phyloP scores from a whole-genome alignment of 495 filamentous ascomycete species.

The Penicillium chermesinum region DNA sequence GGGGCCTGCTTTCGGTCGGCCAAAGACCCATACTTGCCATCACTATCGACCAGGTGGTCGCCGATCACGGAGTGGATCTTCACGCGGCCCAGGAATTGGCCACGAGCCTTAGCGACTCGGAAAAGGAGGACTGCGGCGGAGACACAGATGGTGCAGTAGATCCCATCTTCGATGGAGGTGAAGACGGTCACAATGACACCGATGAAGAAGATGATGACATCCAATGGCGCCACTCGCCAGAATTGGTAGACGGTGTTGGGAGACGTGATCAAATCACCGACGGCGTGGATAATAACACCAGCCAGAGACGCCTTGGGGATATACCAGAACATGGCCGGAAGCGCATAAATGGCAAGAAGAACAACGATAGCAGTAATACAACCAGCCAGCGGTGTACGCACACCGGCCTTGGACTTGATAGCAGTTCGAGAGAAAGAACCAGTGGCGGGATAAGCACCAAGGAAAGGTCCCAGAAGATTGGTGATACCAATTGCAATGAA shows the following conservation, averaged over 20 bases:
- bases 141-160: slow-evolving; percentile 77
- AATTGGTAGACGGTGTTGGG: slow-evolving; percentile 95
- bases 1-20: slow-evolving; percentile 29
- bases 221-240: slow-evolving; percentile 86
- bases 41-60: slow-evolving; percentile 65
- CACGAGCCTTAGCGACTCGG: slow-evolving; percentile 77
- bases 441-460: slow-evolving; percentile 90
- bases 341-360: slow-evolving; percentile 88
- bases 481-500: slow-evolving; percentile 91
- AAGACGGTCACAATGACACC: slow-evolving; percentile 92
- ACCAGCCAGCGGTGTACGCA: slow-evolving; percentile 88
- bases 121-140: slow-evolving; percentile 79
- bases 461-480: slow-evolving; percentile 88
- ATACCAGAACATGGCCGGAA: slow-evolving; percentile 90
- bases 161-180: slow-evolving; percentile 80
- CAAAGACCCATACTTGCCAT: slow-evolving; percentile 53
- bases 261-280: slow-evolving; percentile 89
- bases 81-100: slow-evolving; percentile 83
- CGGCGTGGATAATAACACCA: slow-evolving; percentile 95
- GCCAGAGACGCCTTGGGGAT: slow-evolving; percentile 83
- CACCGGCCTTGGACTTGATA: slow-evolving; percentile 97
- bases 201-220: slow-evolving; percentile 89
- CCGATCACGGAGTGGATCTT: slow-evolving; percentile 88
- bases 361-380: slow-evolving; percentile 86
- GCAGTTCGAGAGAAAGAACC: slow-evolving; percentile 97